Evolutionary conservation across 1,284 basidiomycete genomes (phyloP).

Genomic region (Ustilago vetiveriae): DNA sequence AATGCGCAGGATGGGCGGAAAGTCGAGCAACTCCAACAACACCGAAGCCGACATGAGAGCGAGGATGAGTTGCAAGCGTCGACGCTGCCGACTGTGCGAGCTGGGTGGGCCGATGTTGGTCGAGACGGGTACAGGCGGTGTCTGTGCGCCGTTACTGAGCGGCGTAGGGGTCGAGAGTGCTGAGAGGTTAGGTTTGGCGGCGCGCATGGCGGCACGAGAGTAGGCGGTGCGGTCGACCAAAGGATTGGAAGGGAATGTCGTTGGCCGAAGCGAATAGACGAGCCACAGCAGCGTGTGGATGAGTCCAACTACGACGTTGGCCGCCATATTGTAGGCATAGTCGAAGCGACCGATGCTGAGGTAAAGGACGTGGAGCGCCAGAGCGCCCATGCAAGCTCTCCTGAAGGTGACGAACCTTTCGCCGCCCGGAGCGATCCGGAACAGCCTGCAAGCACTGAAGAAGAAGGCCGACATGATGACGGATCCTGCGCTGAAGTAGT

Average conservation of each 20-base stretch:
- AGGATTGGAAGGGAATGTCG: slow-evolving; percentile 38
- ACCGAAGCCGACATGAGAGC: slow-evolving; percentile 80
- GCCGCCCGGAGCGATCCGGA: slow-evolving; percentile 53
- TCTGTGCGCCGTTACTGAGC: slow-evolving; percentile 30
- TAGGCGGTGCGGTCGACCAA: slow-evolving; percentile 44
- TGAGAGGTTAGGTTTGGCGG: slow-evolving; percentile 68
- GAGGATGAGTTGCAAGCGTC: slow-evolving; percentile 70
- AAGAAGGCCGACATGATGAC: slow-evolving; percentile 79
- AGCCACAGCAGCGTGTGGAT: slow-evolving; percentile 83
- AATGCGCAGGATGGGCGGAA: slow-evolving; percentile 76
- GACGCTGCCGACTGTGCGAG: slow-evolving; percentile 64
- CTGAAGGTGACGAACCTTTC: slow-evolving; percentile 37
- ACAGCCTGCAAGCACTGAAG: slow-evolving; percentile 66
- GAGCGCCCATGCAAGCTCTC: slow-evolving; percentile 44
- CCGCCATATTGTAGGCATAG: slow-evolving; percentile 92
- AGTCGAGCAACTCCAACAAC: slow-evolving; percentile 88
- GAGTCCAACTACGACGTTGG: slow-evolving; percentile 80
- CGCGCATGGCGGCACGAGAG: slow-evolving; percentile 70
- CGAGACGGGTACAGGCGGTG: slow-evolving; percentile 53
- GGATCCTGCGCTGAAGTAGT: slow-evolving; percentile 93
- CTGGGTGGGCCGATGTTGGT: slow-evolving; percentile 48
- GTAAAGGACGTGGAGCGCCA: slow-evolving; percentile 76
- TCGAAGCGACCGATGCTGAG: slow-evolving; percentile 82
- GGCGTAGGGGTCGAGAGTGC: slow-evolving; percentile 31
- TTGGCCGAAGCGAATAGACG: slow-evolving; percentile 50